Percentiles rank a stretch among this genome's conserved stretches.
Conservation (phyloP, 176 grass and related monocot genomes). For the Phragmites australis region DNA sequence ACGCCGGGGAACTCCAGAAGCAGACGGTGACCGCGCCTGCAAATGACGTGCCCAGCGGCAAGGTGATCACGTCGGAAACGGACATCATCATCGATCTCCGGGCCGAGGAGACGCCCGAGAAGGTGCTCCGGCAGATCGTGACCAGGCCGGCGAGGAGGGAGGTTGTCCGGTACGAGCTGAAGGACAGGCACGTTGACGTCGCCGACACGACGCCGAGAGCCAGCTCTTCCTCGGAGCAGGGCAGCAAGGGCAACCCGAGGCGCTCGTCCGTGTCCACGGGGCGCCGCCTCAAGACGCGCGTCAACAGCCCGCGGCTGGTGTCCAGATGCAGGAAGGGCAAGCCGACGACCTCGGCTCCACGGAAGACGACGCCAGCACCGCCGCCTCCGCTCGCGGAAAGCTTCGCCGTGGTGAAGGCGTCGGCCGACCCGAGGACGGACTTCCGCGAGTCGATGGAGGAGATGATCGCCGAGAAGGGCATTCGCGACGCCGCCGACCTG, state of each 20-base stretch:
- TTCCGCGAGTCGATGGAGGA: constrained; percentile 91
- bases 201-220: not conserved
- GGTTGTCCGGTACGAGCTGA: not conserved
- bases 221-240: constrained; percentile 30
- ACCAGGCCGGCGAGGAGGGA: constrained; percentile 45
- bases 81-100: constrained; percentile 59
- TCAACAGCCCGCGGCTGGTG: constrained; percentile 51
- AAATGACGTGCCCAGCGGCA: not conserved
- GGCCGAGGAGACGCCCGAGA: not conserved
- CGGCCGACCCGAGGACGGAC: constrained; percentile 58
- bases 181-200: not conserved
- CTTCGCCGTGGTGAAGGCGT: constrained; percentile 63
- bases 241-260: constrained; percentile 29
- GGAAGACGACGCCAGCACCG: not conserved
- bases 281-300: constrained; percentile 48
- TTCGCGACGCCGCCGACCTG: constrained; percentile 54
- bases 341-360: not conserved
- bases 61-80: constrained; percentile 42
- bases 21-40: not conserved
- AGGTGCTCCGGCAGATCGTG: constrained; percentile 52
- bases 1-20: not conserved
- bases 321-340: constrained; percentile 32
- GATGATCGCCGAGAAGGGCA: constrained; percentile 76
- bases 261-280: constrained; percentile 25
- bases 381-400: constrained; percentile 37